phyloP scores from a whole-genome alignment of 140 eudicot genomes.

The Stevia rebaudiana region DNA sequence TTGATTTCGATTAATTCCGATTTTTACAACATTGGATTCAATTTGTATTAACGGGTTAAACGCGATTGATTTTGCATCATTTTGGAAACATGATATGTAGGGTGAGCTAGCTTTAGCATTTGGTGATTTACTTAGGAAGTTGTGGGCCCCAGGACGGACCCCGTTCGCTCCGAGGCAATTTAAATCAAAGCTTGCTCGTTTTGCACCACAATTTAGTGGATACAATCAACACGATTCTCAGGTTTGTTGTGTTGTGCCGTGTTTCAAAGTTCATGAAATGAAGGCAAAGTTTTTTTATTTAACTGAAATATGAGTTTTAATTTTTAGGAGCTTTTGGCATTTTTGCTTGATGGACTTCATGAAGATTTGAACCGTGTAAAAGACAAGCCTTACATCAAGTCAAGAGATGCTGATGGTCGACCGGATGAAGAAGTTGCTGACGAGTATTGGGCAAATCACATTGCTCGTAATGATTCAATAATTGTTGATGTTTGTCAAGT shows the following conservation, averaged over 20 bases:
- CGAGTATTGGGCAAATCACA: conserved; percentile 98
- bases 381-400: conserved; percentile 83
- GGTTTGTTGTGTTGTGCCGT: conserved; percentile 34
- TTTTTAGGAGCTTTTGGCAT: conserved; percentile 90
- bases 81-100: conserved; percentile 36
- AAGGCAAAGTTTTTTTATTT: conserved; percentile 4
- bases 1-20: too few species aligned
- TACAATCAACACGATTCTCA: conserved; percentile 97
- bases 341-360: conserved; percentile 95
- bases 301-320: conserved; percentile 20
- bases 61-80: conserved; percentile 6
- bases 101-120: conserved; percentile 97
- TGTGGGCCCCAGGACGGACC: conserved; percentile 95
- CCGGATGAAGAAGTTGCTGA: conserved; percentile 99
- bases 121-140: conserved; percentile 85
- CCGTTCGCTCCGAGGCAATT: conserved; percentile 87
- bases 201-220: conserved; percentile 98
- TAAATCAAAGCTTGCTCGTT: conserved; percentile 91
- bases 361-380: conserved; percentile 98
- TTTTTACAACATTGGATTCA: too few species aligned
- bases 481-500: conserved; percentile 99
- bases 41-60: neutral
- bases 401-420: conserved; percentile 93
- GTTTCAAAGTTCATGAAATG: conserved; percentile 7
- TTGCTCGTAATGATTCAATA: conserved; percentile 94